phyloP scores from a whole-genome alignment of 768 basidiomycete genomes.

The Hygrocybe punicea region DNA sequence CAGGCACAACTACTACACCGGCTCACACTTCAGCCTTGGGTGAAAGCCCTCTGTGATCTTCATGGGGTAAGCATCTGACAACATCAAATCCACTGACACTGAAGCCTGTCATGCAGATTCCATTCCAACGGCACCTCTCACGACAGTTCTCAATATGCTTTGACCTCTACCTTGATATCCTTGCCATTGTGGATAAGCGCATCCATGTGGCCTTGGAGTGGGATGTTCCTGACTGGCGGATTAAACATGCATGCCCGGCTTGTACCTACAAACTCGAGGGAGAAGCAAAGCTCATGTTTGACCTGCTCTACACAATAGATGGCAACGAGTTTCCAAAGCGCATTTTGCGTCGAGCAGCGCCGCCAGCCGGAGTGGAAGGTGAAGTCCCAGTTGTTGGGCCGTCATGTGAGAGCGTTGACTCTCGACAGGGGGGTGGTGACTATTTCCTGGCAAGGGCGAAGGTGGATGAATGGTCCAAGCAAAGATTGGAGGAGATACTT shows the following conservation, averaged over 20 bases:
- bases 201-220: slow-evolving; percentile 22
- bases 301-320: neutral
- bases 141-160: slow-evolving; percentile 23
- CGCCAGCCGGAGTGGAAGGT: neutral
- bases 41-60: slow-evolving; percentile 30
- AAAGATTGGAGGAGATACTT: no score
- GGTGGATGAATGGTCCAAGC: no score
- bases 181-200: neutral
- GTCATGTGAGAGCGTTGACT: neutral
- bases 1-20: no score
- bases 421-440: neutral
- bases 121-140: slow-evolving; percentile 15
- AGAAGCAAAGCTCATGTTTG: neutral
- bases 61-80: slow-evolving; percentile 13
- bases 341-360: neutral
- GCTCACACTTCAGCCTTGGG: slow-evolving; percentile 25
- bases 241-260: slow-evolving; percentile 26
- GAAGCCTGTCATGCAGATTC: neutral
- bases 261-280: slow-evolving; percentile 23
- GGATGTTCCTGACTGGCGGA: slow-evolving; percentile 21
- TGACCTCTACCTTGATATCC: slow-evolving; percentile 25
- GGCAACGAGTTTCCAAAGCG: neutral
- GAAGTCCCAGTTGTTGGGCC: neutral
- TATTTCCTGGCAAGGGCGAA: no score
- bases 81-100: neutral